Base-by-base conservation (phyloP, 2,329 filamentous ascomycete species). In the Aspergillus amoenus region DNA sequence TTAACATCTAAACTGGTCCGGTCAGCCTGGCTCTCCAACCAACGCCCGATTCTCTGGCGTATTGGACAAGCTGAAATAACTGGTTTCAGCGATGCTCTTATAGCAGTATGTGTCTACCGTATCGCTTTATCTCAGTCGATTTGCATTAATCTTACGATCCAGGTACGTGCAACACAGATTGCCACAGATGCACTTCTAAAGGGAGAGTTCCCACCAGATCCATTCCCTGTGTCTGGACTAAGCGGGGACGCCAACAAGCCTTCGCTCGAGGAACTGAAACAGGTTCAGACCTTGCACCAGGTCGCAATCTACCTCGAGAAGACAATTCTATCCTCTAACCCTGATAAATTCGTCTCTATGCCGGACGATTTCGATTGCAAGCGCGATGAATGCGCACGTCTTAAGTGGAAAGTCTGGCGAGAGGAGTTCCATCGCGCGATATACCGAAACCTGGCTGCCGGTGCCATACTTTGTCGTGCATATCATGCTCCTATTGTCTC, bases 111-210 rank as follows among this genome's bases (percentile, higher is more conserved):
- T 15, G 9, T 24, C 2, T 3, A 27, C n/a, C n/a, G n/a, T 9
- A 7, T 9, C 8, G 7, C 27, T 8, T 27, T 9, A 8, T 8
- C 3, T 27, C 9, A 8, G 7, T 18, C 2, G 2, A 18, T 2
- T 18, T 18, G 18, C 18, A 27, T 27, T 11, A 27, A 27, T 3
- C 27, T 27, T 27, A 27, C 27, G 2, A 27, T 3, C 9, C 34
- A 58, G 56, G 47, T 52, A 4, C 52, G 52, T 3, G 52, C 56
- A 9, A 55, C 52, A 21, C 9, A 39, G 13, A 55, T 55, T n/a
- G 45, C 52, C 17, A 51, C 45, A 17, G 12, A 34, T 11, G 32
- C 46, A 5, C 6, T 55, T 2, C 34, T 51, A 0, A n/a, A 13
- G 18, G 41, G 24, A 22, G 24, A 51, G 17, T 52, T 59, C 13